These are phyloP conservation scores for Colletotrichum aenigma DNA, from an alignment of 2,329 filamentous ascomycete genomes.

Conservation along the genomic window DNA sequence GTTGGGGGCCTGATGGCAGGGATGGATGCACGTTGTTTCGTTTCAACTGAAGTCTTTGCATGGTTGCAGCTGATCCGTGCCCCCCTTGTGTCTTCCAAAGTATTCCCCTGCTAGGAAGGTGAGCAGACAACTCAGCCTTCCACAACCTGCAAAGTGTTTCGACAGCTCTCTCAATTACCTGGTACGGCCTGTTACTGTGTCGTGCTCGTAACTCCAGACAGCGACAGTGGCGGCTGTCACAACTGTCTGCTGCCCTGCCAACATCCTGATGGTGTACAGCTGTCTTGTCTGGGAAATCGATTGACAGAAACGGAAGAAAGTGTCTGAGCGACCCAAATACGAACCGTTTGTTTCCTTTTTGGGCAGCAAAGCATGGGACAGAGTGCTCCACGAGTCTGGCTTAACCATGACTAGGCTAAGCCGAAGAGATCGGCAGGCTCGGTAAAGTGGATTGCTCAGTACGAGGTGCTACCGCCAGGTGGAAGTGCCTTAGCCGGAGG, in stretches of 20 bases:
- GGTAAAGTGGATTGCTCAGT: background rate
- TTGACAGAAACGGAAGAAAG: constrained; percentile 1
- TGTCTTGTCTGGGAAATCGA: background rate
- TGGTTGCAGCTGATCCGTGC: constrained; percentile 6
- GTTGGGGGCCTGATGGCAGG: background rate
- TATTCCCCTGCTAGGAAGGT: constrained; percentile 6
- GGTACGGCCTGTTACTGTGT: background rate
- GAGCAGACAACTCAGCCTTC: background rate
- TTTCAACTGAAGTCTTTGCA: constrained; percentile 11
- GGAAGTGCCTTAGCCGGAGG: background rate
- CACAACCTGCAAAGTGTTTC: background rate
- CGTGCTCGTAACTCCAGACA: background rate
- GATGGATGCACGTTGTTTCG: background rate
- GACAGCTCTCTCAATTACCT: constrained; percentile 6
- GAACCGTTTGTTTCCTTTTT: background rate
- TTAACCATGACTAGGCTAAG: background rate
- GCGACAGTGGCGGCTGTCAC: constrained; percentile 4
- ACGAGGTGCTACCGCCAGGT: background rate
- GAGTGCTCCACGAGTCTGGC: background rate
- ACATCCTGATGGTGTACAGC: background rate
- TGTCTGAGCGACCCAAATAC: background rate
- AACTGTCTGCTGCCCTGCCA: background rate
- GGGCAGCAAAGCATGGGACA: background rate
- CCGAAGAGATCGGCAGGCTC: background rate
- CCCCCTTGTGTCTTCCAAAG: background rate